Percentiles rank a stretch among this genome's conserved stretches.
Evolutionary conservation across 2,329 filamentous ascomycete species (phyloP).

Genomic region (Fusarium verrucosum): DNA sequence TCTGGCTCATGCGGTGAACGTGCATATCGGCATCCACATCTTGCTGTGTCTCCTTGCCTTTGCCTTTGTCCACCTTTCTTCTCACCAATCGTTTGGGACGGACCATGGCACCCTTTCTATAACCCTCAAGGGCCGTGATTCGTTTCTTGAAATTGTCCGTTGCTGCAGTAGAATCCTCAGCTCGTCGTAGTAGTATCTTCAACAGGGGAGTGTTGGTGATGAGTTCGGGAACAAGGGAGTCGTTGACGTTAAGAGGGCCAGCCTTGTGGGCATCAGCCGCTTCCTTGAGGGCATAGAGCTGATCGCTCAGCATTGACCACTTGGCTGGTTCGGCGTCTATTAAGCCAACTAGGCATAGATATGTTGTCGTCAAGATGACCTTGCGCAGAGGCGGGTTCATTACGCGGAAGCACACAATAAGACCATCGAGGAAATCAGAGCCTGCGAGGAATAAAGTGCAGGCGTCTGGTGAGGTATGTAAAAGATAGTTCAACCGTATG

Average conservation of each 20-base stretch:
- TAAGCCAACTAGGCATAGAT: slow-evolving; percentile 77
- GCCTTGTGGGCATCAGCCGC: slow-evolving; percentile 71
- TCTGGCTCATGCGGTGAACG: slow-evolving; percentile 82
- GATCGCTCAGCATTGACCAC: slow-evolving; percentile 79
- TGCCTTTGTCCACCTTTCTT: slow-evolving; percentile 73
- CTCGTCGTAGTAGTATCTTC: slow-evolving; percentile 65
- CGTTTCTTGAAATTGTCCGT: slow-evolving; percentile 68
- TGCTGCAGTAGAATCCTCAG: slow-evolving; percentile 59
- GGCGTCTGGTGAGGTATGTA: slow-evolving; percentile 67
- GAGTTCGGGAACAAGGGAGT: slow-evolving; percentile 82
- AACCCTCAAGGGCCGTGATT: slow-evolving; percentile 67
- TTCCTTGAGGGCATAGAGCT: slow-evolving; percentile 81
- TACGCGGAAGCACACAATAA: slow-evolving; percentile 71
- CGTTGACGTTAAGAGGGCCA: slow-evolving; percentile 65
- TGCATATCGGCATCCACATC: slow-evolving; percentile 65
- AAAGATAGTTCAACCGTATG: slow-evolving; percentile 68
- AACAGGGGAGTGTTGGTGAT: slow-evolving; percentile 83
- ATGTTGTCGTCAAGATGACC: slow-evolving; percentile 75
- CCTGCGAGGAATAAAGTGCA: slow-evolving; percentile 78
- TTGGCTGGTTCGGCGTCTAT: slow-evolving; percentile 73
- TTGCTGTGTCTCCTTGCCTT: slow-evolving; percentile 56
- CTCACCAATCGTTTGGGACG: slow-evolving; percentile 61
- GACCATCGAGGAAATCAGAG: slow-evolving; percentile 85
- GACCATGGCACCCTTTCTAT: slow-evolving; percentile 64
- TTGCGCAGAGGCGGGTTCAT: slow-evolving; percentile 71